Conservation (phyloP, 164 flowering plant genomes). For the Vitis cinerea region DNA sequence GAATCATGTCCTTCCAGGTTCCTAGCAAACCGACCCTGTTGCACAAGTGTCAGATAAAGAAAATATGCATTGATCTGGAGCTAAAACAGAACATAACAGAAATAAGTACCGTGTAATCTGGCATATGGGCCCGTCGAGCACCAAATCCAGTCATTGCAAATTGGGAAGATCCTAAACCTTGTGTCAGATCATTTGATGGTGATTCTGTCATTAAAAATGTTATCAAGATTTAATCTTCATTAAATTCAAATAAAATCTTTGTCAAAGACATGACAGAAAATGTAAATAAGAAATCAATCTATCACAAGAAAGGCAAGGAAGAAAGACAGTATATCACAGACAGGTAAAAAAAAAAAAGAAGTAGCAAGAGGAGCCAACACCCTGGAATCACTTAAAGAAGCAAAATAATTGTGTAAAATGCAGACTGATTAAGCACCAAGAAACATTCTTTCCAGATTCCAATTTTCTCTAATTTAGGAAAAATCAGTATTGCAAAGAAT, state of each 20-base stretch:
- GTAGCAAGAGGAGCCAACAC: background rate
- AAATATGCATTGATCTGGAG: constrained; percentile 1
- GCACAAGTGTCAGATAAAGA: constrained; percentile 9
- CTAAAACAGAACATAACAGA: background rate
- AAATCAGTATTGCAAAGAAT: too few species aligned
- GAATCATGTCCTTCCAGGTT: constrained; percentile 43
- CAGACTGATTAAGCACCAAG: background rate
- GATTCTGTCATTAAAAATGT: constrained; percentile 42
- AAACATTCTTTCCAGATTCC: background rate
- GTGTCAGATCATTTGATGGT: constrained; percentile 35
- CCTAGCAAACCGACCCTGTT: constrained; percentile 56
- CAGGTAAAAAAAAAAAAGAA: background rate
- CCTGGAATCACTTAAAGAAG: background rate
- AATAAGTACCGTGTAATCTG: constrained; percentile 44
- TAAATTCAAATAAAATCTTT: background rate
- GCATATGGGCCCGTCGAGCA: constrained; percentile 26
- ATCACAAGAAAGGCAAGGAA: background rate
- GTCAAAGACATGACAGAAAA: background rate
- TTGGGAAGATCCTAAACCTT: constrained; percentile 30
- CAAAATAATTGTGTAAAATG: background rate
- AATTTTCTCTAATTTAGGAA: background rate
- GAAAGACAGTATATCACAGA: background rate
- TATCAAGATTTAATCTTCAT: background rate
- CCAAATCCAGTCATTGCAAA: constrained; percentile 23
- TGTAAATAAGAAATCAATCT: background rate